phyloP scores from a whole-genome alignment of 768 basidiomycete genomes.

The Kondoa subrosea region DNA sequence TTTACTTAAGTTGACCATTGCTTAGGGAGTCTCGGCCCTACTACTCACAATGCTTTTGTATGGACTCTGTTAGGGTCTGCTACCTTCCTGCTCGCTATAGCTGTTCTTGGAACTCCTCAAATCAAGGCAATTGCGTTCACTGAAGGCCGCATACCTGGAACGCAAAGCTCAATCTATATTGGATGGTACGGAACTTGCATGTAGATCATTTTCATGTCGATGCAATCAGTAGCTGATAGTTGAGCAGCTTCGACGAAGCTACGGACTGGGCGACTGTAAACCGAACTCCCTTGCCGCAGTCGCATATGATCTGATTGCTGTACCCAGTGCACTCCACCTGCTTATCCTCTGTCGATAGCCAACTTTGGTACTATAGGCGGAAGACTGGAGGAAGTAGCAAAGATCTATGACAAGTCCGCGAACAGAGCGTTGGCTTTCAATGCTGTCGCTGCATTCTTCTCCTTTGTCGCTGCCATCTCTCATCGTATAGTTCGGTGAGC shows the following conservation, averaged over 20 bases:
- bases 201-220: no score
- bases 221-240: no score
- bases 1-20: neutral
- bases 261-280: neutral
- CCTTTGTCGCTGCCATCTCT: neutral
- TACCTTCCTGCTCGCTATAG: neutral
- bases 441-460: neutral
- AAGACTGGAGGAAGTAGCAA: neutral
- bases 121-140: neutral
- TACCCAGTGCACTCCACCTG: neutral
- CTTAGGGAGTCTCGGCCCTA: neutral
- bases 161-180: neutral
- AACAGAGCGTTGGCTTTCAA: neutral
- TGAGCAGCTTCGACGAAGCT: neutral
- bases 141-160: neutral
- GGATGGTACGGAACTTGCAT: neutral
- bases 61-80: neutral
- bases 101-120: neutral
- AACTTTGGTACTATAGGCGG: neutral
- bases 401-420: neutral
- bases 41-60: neutral
- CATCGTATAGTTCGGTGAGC: neutral
- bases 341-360: neutral
- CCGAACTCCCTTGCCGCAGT: no score
- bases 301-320: no score